Evolutionary conservation across 2,329 filamentous ascomycete genomes (phyloP), one percentile per base, ranked within the genome.

Genomic region (Aspergillus ruber): DNA sequence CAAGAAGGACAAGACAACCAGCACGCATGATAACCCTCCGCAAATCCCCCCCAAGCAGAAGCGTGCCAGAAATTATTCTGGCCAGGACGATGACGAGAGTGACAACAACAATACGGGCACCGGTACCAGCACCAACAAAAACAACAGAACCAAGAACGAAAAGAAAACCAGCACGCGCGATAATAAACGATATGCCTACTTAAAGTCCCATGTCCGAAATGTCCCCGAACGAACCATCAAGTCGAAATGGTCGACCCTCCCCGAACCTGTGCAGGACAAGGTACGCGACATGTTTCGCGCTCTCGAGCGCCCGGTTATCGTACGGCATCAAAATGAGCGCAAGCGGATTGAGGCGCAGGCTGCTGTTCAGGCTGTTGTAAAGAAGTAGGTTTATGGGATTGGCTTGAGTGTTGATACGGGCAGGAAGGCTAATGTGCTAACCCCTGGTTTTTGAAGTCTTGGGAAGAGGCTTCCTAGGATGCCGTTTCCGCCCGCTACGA

Each of bases 181-280:
- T 41, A 52, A 53, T 25, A 68, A 66, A 50, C 58, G 55, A 44
- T 72, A 65, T 42, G 66, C 69, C 12, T 67, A 66, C 42, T 56
- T 74, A 29, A 65, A 70, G 51, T 65, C 69, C 8, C 66, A 64
- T 18, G 59, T 71, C 39, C 69, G 68, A 45, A 68, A 69, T 44
- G 60, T 74, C 29, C 62, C 70, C 7, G 67, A 73, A 50, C 60
- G 63, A 42, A 71, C 68, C 7, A 71, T 74, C 56, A 71, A 71
- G 44, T 64, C 68, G 35, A 73, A 73, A 65, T 74, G 71, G 71
- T 63, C 66, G 10, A 69, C 71, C 4, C 62, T 74, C 2, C 67
- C 71, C 1, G 67, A 70, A 25, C 60, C 67, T 2, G 65, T 65
- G 3, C 71, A 73, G 53, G 69, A 69, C 35, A 71, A 67, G 45